Conservation (phyloP, 495 filamentous ascomycete species). For the Astrocystis sublimbata region DNA sequence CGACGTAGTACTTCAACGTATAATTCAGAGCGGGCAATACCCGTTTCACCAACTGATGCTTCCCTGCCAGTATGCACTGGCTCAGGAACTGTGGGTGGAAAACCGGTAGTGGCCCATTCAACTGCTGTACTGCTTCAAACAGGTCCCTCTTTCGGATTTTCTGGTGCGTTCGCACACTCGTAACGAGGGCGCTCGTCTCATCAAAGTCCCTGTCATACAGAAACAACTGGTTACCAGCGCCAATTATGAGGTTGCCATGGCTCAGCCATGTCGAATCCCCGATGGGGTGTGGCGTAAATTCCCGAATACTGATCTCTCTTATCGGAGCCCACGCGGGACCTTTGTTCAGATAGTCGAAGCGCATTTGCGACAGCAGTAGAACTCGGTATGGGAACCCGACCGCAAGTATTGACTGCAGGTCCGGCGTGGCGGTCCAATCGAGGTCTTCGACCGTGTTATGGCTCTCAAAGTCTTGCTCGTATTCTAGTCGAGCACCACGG, state of each 20-base stretch:
- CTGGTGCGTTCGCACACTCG: constrained; percentile 58
- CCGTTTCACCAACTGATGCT: constrained; percentile 68
- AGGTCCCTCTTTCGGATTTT: constrained; percentile 57
- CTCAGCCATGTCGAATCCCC: constrained; percentile 90
- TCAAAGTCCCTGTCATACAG: constrained; percentile 76
- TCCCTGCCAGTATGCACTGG: constrained; percentile 84
- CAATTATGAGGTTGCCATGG: constrained; percentile 80
- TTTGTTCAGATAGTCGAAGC: constrained; percentile 89
- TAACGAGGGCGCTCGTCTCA: constrained; percentile 60
- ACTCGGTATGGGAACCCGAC: constrained; percentile 88
- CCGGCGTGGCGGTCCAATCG: constrained; percentile 93
- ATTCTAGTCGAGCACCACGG: constrained; percentile 78
- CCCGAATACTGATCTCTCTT: constrained; percentile 75
- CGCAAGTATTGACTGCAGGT: constrained; percentile 86
- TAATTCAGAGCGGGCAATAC: constrained; percentile 75
- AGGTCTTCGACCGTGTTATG: constrained; percentile 80
- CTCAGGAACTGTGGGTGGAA: constrained; percentile 93
- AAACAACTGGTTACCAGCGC: constrained; percentile 91
- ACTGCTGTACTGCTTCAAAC: constrained; percentile 74
- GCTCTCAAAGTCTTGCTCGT: constrained; percentile 68
- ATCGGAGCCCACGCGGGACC: constrained; percentile 89
- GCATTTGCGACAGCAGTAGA: constrained; percentile 82
- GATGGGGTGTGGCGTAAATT: constrained; percentile 87
- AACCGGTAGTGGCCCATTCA: constrained; percentile 87
- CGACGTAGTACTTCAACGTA: constrained; percentile 77